These are phyloP conservation scores for Chaetomiaceae sp. DNA, from an alignment of 2,329 filamentous ascomycete genomes.

Conservation along the genomic window DNA sequence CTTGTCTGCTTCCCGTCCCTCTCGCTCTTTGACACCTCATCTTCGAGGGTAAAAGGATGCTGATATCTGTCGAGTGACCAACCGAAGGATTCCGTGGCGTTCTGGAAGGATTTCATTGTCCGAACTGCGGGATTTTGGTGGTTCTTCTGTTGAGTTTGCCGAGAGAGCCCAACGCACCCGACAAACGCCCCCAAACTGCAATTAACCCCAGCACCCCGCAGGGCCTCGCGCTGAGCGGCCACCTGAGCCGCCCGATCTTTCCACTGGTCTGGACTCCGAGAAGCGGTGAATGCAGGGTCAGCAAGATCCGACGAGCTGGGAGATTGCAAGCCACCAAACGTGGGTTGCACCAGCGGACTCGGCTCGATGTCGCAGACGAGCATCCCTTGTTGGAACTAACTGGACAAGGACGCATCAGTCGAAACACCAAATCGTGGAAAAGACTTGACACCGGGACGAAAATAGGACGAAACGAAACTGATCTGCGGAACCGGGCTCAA, in stretches of 20 bases:
- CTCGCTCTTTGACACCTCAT: not conserved
- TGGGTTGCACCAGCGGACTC: not conserved
- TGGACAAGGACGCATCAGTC: no score
- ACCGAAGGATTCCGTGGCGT: slow-evolving; percentile 6
- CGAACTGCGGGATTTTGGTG: not conserved
- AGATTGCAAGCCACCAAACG: not conserved
- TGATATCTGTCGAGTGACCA: not conserved
- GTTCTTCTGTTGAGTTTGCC: not conserved
- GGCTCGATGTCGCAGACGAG: not conserved
- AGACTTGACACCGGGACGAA: not conserved
- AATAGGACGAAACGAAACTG: slow-evolving; percentile 9
- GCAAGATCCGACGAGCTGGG: not conserved
- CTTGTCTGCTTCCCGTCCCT: not conserved
- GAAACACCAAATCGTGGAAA: not conserved
- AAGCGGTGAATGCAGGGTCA: slow-evolving; percentile 6
- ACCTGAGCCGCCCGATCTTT: slow-evolving; percentile 6
- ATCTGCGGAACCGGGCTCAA: slow-evolving; percentile 6
- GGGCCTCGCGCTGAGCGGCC: no score
- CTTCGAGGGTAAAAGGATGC: no score
- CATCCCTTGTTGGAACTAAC: no score
- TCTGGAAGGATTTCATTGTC: slow-evolving; percentile 9
- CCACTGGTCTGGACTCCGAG: not conserved
- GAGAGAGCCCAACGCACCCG: not conserved
- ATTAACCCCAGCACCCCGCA: no score
- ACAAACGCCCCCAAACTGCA: not conserved